These are phyloP conservation scores for Hypoxylon sp. DNA, from an alignment of 2,329 filamentous ascomycete species.

Conservation along the genomic window DNA sequence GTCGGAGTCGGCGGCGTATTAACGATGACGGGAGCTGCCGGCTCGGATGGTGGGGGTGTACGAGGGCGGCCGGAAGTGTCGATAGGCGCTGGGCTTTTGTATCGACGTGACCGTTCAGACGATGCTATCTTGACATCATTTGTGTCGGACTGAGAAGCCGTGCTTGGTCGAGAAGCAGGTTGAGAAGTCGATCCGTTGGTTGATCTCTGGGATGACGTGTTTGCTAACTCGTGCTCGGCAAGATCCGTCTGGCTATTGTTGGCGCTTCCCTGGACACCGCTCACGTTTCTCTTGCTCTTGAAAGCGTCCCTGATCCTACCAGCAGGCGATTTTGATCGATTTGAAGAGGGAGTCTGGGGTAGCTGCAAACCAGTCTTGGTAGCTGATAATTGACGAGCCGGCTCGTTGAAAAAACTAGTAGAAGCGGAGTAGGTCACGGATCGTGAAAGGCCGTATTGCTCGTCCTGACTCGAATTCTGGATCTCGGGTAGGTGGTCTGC, in stretches of 20 bases:
- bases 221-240: constrained; percentile 43
- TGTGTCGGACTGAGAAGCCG: constrained; percentile 43
- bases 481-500: constrained; percentile 65
- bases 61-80: constrained; percentile 56
- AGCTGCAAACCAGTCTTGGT: constrained; percentile 60
- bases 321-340: constrained; percentile 77
- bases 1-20: constrained; percentile 77
- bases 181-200: constrained; percentile 38
- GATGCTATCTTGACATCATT: constrained; percentile 46
- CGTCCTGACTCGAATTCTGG: constrained; percentile 57
- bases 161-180: constrained; percentile 38
- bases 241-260: constrained; percentile 56
- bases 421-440: constrained; percentile 58
- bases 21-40: constrained; percentile 69
- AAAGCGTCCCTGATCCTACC: constrained; percentile 82
- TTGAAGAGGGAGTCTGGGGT: constrained; percentile 61
- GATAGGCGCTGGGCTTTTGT: constrained; percentile 46
- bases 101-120: constrained; percentile 42
- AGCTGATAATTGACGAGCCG: constrained; percentile 50
- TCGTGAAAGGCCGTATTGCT: constrained; percentile 49
- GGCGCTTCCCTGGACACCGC: constrained; percentile 59
- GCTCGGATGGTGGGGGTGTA: constrained; percentile 64
- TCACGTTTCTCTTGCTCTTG: constrained; percentile 66
- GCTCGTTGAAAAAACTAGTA: constrained; percentile 55
- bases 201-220: constrained; percentile 32